Evolutionary conservation across 495 filamentous ascomycete species (phyloP), one percentile per base, ranked within the genome.

Genomic region (Aspergillus affinis): DNA sequence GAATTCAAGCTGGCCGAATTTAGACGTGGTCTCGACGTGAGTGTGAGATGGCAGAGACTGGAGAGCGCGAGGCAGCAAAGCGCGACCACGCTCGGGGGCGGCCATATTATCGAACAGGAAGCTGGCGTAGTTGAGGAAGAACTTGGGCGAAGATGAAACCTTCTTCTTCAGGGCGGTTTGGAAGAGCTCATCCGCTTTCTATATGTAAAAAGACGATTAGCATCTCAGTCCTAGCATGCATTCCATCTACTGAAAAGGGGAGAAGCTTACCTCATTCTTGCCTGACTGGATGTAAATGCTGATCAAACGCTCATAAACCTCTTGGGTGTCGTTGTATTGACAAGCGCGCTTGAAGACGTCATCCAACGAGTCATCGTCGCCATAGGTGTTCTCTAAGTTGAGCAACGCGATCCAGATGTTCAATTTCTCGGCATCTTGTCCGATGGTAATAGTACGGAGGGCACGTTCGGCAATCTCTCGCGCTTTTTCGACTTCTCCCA

Each of bases 321-420:
- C 91, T 56, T 92, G 86, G 21, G 90, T 82, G 65, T 98, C 93
- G 65, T 96, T 96, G 77, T 92, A 93, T 67, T 93, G 89, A 75
- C 93, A 97, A 4, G 94, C 94, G 51, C 90, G 86, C 78, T 90
- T 91, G 81, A 98, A 98, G 52, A 90, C 85, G 30, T 90, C 89
- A 32, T 96, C 90, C 3, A 95, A 74, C n/a, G 83, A 84, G 56
- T 94, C 92, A 27, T 93, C 88, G 59, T 79, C 89, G 54, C 94
- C 93, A 66, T 94, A 98, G 4, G 88, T 86, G 65, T 92, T 92
- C 72, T 98, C 94, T 61, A 98, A 81, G 75, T 98, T 97, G 60
- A 98, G 82, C 73, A 93, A 83, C 2, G 91, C 95, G 61, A 92
- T 85, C 94, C 94, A 98, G 60, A 96, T 84, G 74, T 97, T 96